Evolutionary conservation across 768 basidiomycete species (phyloP).

Genomic region (Asterophora lycoperdoides): DNA sequence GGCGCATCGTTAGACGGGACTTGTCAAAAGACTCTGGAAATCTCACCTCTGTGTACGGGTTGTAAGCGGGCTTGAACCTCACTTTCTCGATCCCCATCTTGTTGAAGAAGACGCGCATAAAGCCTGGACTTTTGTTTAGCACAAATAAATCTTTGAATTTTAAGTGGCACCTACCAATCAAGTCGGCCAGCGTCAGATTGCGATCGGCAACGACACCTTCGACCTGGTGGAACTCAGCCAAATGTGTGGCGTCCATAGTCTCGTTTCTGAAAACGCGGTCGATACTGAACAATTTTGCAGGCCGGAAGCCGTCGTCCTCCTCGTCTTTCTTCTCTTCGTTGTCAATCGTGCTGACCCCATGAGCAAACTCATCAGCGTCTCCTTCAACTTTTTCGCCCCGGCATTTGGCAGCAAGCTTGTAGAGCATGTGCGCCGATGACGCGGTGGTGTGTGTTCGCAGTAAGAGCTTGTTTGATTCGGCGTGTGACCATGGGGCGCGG

Average conservation of each 20-base stretch:
- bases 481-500: constrained; percentile 91
- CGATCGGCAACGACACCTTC: constrained; percentile 98
- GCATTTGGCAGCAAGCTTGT: constrained; percentile 84
- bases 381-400: constrained; percentile 51
- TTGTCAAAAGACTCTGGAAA: background rate
- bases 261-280: constrained; percentile 99
- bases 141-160: background rate
- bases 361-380: constrained; percentile 38
- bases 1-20: constrained; percentile 5
- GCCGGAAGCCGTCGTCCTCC: constrained; percentile 72
- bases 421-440: constrained; percentile 90
- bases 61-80: constrained; percentile 98
- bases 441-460: constrained; percentile 97
- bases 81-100: constrained; percentile 96
- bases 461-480: constrained; percentile 88
- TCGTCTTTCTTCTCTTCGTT: constrained; percentile 25
- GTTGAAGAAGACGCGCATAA: constrained; percentile 97
- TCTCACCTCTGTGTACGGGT: constrained; percentile 92
- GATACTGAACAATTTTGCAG: constrained; percentile 94
- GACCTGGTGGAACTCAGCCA: constrained; percentile 99
- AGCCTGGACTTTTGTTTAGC: constrained; percentile 47
- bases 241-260: constrained; percentile 95
- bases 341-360: constrained; percentile 31
- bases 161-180: constrained; percentile 65
- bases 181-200: constrained; percentile 85